Evolutionary conservation across 1,139 yeast species (phyloP).

Genomic region (Yamadazyma blattariae): DNA sequence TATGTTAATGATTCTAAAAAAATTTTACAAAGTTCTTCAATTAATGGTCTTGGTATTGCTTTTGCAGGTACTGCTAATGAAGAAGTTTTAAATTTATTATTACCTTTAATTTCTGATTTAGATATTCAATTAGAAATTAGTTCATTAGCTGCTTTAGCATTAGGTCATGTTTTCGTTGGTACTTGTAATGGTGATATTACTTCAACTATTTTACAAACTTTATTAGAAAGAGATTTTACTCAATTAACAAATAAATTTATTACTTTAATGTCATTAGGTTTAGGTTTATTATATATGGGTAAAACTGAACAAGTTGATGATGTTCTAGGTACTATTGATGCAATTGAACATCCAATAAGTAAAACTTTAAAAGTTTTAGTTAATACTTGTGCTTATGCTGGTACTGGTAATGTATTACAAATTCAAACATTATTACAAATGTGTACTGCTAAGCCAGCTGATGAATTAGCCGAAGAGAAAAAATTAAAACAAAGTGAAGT

Average conservation of each 20-base stretch:
- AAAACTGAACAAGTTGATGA: conserved; percentile 95
- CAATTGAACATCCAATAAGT: conserved; percentile 92
- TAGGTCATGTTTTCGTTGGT: conserved; percentile 95
- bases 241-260: conserved; percentile 86
- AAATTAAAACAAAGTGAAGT: conserved; percentile 38
- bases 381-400: conserved; percentile 93
- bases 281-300: conserved; percentile 90
- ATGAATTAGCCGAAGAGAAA: conserved; percentile 31
- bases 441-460: conserved; percentile 63
- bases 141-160: conserved; percentile 83
- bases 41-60: conserved; percentile 89
- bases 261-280: conserved; percentile 85
- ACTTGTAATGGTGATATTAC: conserved; percentile 95
- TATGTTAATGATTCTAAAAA: conserved; percentile 54
- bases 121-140: conserved; percentile 75
- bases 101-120: conserved; percentile 86
- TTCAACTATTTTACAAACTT: conserved; percentile 82
- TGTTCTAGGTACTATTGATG: conserved; percentile 90
- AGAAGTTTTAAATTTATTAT: conserved; percentile 70
- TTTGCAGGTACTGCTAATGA: conserved; percentile 93
- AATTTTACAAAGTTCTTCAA: conserved; percentile 73
- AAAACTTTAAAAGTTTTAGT: conserved; percentile 87
- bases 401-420: conserved; percentile 96
- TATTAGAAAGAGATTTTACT: conserved; percentile 76
- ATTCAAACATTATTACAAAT: conserved; percentile 88